These are phyloP conservation scores for Exobasidium rhododendri DNA, from an alignment of 1,284 basidiomycete species.

Conservation along the genomic window DNA sequence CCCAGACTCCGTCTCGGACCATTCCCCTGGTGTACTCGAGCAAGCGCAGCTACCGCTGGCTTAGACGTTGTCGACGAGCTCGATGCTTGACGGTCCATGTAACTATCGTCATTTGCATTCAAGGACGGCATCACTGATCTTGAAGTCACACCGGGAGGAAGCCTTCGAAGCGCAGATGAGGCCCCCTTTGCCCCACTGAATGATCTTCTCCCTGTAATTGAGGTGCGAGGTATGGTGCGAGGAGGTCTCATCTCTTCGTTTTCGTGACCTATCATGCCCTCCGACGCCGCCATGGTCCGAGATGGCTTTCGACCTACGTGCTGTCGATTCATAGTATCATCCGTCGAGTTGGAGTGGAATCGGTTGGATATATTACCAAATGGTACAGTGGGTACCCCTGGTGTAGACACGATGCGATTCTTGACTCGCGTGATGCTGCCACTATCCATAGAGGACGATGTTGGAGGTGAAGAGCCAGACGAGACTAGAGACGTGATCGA, in stretches of 20 bases:
- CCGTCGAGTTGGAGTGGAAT: not conserved
- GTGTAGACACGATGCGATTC: not conserved
- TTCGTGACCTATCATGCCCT: not conserved
- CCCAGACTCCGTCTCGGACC: conserved; percentile 13
- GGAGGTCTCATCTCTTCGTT: not conserved
- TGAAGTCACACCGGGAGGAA: not conserved
- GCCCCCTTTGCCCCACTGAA: not conserved
- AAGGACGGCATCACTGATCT: conserved; percentile 4
- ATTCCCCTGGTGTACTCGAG: not conserved
- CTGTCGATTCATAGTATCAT: not conserved
- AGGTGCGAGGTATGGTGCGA: not conserved
- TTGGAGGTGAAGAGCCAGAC: not conserved
- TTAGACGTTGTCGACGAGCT: not conserved
- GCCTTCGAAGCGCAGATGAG: not conserved
- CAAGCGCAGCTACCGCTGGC: conserved; percentile 7
- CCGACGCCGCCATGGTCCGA: not conserved
- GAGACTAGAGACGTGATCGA: no score
- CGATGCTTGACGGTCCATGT: not conserved
- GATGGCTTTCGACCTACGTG: not conserved
- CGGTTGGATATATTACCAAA: not conserved
- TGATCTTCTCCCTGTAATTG: not conserved
- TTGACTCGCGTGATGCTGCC: not conserved
- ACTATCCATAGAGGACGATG: not conserved
- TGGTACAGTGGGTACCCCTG: not conserved
- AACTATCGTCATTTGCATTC: not conserved